These are phyloP conservation scores for Hyphodiscus hymeniophilus DNA, from an alignment of 495 filamentous ascomycete species.

Conservation along the genomic window DNA sequence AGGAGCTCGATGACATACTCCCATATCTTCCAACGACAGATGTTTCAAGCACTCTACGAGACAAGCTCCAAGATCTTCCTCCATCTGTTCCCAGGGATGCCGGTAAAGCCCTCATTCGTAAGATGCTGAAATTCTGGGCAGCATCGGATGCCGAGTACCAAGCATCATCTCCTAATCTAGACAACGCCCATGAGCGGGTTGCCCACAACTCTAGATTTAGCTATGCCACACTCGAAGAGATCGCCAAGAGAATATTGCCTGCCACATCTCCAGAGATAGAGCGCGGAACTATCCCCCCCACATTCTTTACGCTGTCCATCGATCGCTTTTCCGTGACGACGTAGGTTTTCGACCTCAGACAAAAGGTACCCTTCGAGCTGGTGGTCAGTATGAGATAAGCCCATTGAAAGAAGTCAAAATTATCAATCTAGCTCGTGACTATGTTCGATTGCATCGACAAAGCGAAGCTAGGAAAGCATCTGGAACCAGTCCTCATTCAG, in stretches of 20 bases:
- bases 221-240: conserved; percentile 53
- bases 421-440: conserved; percentile 3
- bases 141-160: conserved; percentile 44
- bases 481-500: background rate
- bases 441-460: conserved; percentile 12
- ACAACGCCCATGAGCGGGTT: conserved; percentile 38
- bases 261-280: background rate
- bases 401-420: conserved; percentile 19
- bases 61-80: conserved; percentile 39
- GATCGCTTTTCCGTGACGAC: conserved; percentile 47
- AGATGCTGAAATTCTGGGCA: conserved; percentile 43
- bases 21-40: conserved; percentile 50
- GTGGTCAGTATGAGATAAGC: conserved; percentile 35
- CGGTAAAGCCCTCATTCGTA: conserved; percentile 38
- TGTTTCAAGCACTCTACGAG: conserved; percentile 29
- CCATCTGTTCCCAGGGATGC: conserved; percentile 43
- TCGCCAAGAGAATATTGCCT: conserved; percentile 42
- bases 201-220: conserved; percentile 36
- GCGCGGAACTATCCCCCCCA: conserved; percentile 36
- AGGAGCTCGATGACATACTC: conserved; percentile 49
- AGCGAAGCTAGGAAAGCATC: background rate
- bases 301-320: conserved; percentile 62
- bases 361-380: conserved; percentile 5
- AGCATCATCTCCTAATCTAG: conserved; percentile 40
- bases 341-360: conserved; percentile 33